Evolutionary conservation across 1,284 basidiomycete species (phyloP), one percentile per base, ranked within the genome.

Genomic region (Tylopilus microsporus): DNA sequence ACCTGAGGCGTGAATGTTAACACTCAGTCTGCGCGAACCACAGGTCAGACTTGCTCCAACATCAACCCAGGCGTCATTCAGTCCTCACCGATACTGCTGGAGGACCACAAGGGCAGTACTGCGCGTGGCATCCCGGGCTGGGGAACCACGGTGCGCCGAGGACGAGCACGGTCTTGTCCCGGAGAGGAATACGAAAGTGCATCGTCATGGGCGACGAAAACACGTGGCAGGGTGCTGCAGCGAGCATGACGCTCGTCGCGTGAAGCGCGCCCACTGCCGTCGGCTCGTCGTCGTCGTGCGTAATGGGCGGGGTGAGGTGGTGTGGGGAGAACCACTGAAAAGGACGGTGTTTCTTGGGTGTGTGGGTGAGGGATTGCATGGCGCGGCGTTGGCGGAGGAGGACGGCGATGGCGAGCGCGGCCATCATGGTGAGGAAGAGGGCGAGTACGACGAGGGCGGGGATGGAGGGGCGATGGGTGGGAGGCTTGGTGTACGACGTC

Each of bases 211-310:
- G 53, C 37, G 63, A 45, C 13, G 64, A 55, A 34, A 68, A 64
- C 6, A 64, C 42, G 39, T 68, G 67, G 36, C 53, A 64, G 30
- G 65, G 65, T 25, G 70, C 68, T 42, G 63, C 68, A 53, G 67
- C 68, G 16, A 71, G 60, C 2, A 68, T 45, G 5, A 63, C 53
- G 52, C 63, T 62, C 43, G 65, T 43, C 16, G 67, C 60, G 45
- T 71, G 67, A 12, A 69, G 62, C 25, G 68, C 65, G 15, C 60
- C 58, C 13, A 71, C 65, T 52, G 60, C 53, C 51, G 69, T 60
- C 15, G 55, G 48, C 25, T 25, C 25, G 34, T 12, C 9, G 34
- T 12, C 34, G 34, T 36, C 34, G 34, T 36, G 9, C 34, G 10
- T 9, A 12, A 4, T 46, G 21, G 32, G 8, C 32, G 50, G 49